A percentile compares a stretch with the other conserved stretches of the same genome.
phyloP scores from a whole-genome alignment of 169 alveolate genomes.

The Cryptosporidium ubiquitum region DNA sequence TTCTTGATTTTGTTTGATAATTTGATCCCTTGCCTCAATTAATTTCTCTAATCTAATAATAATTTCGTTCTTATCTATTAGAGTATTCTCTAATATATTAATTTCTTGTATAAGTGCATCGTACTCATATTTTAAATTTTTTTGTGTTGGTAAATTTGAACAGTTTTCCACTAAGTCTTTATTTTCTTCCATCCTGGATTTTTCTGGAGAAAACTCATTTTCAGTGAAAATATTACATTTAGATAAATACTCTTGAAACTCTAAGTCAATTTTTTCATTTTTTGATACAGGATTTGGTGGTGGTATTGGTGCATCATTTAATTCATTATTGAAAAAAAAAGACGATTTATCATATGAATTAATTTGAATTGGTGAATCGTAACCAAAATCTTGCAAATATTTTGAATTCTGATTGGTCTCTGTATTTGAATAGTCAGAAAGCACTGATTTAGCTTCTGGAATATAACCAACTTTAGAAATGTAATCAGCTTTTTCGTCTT shows the following conservation, averaged over 20 bases:
- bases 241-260: background rate
- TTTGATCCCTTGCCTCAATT: constrained; percentile 53
- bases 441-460: background rate
- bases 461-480: background rate
- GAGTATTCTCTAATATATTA: constrained; percentile 7
- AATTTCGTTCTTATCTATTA: constrained; percentile 46
- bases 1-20: constrained; percentile 59
- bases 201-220: background rate
- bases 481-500: background rate
- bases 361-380: constrained; percentile 9
- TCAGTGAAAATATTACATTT: background rate
- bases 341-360: background rate
- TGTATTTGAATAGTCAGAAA: background rate
- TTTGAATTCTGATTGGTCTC: background rate
- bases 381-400: constrained; percentile 9
- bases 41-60: constrained; percentile 52
- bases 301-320: constrained; percentile 63
- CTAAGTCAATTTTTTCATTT: background rate
- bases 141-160: background rate
- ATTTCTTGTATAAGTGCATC: constrained; percentile 35
- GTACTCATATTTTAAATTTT: background rate
- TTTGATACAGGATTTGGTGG: constrained; percentile 57
- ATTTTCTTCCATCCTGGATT: background rate
- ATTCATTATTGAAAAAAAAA: constrained; percentile 13
- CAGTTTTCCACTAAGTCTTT: background rate